Conservation (phyloP, 2,329 filamentous ascomycete genomes). For the Nemania bipapillata region DNA sequence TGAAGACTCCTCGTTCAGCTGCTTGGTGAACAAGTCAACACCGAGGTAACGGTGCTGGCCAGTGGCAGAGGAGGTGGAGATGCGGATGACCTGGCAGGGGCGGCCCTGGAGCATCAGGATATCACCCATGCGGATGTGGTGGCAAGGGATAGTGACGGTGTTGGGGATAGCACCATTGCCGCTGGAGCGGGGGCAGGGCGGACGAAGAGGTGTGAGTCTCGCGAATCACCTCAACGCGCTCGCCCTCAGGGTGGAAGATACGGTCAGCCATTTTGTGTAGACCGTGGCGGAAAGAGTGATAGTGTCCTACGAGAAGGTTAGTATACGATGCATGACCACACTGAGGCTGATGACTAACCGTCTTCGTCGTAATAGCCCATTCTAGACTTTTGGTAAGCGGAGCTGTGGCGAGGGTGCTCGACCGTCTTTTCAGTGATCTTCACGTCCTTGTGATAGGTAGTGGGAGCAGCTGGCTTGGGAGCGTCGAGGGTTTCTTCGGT, state of each 20-base stretch:
- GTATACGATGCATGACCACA: constrained; percentile 15
- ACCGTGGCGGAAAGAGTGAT: constrained; percentile 68
- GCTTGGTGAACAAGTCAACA: constrained; percentile 99
- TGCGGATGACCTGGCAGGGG: constrained; percentile 99
- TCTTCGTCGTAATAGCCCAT: constrained; percentile 75
- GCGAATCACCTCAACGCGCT: constrained; percentile 61
- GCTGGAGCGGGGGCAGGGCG: constrained; percentile 47
- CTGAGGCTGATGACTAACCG: constrained; percentile 57
- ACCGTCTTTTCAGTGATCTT: constrained; percentile 74
- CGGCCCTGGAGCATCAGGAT: constrained; percentile 98
- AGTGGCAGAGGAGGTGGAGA: constrained; percentile 96
- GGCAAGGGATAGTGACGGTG: constrained; percentile 97
- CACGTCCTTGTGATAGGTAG: constrained; percentile 64
- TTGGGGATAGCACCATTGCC: constrained; percentile 66
- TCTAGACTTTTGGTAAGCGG: constrained; percentile 61
- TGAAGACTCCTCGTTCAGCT: constrained; percentile 97
- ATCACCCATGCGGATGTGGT: constrained; percentile 99
- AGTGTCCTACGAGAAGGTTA: constrained; percentile 58
- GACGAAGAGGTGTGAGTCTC: constrained; percentile 54
- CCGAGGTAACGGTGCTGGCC: constrained; percentile 99
- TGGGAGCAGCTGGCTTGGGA: constrained; percentile 54
- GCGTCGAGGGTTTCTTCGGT: constrained; percentile 68
- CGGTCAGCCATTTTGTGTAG: constrained; percentile 69
- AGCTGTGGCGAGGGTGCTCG: constrained; percentile 61
- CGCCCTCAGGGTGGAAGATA: constrained; percentile 60